A percentile compares a stretch with the other conserved stretches of the same genome.
These are phyloP conservation scores for Solanum chiquidenum DNA, from an alignment of 257 asterid genomes.

Conservation along the genomic window DNA sequence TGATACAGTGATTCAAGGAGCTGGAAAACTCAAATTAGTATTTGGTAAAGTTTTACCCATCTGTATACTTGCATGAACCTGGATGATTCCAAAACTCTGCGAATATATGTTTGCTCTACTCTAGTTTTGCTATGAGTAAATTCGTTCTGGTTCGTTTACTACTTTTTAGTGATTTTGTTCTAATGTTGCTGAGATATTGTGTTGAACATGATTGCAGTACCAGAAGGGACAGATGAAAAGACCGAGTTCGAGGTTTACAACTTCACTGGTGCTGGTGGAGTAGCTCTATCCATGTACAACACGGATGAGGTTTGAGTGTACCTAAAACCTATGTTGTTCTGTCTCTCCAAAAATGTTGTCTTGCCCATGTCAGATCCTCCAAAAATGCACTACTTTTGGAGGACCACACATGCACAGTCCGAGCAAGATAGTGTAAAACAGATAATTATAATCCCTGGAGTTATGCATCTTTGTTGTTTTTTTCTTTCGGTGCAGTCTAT, in stretches of 20 bases:
- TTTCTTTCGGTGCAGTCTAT: slow-evolving; percentile 49
- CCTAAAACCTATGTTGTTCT: not conserved
- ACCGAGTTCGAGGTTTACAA: slow-evolving; percentile 79
- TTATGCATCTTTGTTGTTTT: not conserved
- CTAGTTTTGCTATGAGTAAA: not conserved
- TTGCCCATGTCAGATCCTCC: not conserved
- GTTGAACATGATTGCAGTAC: slow-evolving; percentile 35
- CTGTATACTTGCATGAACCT: not conserved
- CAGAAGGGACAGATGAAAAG: slow-evolving; percentile 70
- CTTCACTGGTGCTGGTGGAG: slow-evolving; percentile 97
- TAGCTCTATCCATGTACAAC: slow-evolving; percentile 96
- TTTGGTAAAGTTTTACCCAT: slow-evolving; percentile 45
- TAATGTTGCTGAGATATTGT: not conserved
- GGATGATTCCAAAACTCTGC: not conserved
- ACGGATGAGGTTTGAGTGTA: slow-evolving; percentile 71
- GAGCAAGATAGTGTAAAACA: not conserved
- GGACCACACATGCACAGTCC: not conserved
- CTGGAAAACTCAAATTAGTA: slow-evolving; percentile 91
- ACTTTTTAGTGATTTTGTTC: not conserved
- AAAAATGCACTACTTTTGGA: not conserved
- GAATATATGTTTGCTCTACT: not conserved
- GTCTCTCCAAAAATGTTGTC: not conserved
- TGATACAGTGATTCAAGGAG: slow-evolving; percentile 81
- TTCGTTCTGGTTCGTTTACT: not conserved
- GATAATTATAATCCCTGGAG: not conserved